These are phyloP conservation scores for Xerocomus minutiporus DNA, from an alignment of 1,284 basidiomycete species.

Conservation along the genomic window DNA sequence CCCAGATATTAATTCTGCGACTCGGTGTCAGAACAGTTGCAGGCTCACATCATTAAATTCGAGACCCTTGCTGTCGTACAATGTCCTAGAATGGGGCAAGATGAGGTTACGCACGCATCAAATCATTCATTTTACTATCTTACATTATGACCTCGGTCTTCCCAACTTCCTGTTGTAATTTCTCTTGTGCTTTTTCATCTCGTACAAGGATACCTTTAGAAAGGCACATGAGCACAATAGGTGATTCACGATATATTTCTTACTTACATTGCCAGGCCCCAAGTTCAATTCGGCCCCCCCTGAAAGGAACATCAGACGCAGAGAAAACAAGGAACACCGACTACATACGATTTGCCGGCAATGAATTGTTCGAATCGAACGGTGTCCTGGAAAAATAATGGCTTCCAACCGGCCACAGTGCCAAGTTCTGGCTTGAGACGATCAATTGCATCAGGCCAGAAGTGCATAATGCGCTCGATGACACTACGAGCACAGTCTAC, in stretches of 20 bases:
- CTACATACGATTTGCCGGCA: constrained; percentile 31
- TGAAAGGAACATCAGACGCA: constrained; percentile 15
- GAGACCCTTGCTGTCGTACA: constrained; percentile 71
- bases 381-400: constrained; percentile 53
- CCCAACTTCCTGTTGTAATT: constrained; percentile 51
- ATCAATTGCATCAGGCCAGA: constrained; percentile 70
- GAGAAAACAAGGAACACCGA: background rate
- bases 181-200: constrained; percentile 47
- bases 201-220: constrained; percentile 64
- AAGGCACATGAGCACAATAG: background rate
- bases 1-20: constrained; percentile 3
- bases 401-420: constrained; percentile 53
- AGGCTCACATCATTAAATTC: constrained; percentile 64
- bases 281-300: constrained; percentile 54
- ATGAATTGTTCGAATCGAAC: constrained; percentile 53
- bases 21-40: background rate
- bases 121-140: constrained; percentile 10
- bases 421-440: constrained; percentile 54
- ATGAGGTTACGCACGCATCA: background rate
- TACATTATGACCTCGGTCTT: constrained; percentile 57
- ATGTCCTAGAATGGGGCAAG: constrained; percentile 42
- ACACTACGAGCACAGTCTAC: constrained; percentile 64
- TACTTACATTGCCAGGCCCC: constrained; percentile 62
- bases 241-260: background rate
- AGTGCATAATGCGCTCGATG: constrained; percentile 55